phyloP scores from a whole-genome alignment of 305 asterid genomes.

The Fraxinus velutina region DNA sequence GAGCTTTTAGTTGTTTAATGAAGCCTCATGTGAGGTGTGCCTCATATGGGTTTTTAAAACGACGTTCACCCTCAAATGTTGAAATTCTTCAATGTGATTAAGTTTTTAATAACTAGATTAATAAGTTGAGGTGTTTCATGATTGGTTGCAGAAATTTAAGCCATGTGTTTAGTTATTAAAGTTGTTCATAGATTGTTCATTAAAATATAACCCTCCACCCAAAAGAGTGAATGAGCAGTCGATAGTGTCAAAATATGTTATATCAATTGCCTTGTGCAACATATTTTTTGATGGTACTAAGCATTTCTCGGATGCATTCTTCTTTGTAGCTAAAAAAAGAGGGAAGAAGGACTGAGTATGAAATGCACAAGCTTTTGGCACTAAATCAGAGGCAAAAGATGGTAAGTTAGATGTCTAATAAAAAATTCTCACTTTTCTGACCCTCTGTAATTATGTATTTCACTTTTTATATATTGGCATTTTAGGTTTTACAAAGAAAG shows the following conservation, averaged over 20 bases:
- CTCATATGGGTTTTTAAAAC: neutral
- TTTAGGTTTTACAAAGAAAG: slow-evolving; percentile 86
- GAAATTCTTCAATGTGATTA: neutral
- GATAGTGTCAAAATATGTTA: neutral
- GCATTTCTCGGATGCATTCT: slow-evolving; percentile 6
- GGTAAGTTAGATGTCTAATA: slow-evolving; percentile 38
- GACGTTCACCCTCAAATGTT: neutral
- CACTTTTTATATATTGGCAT: slow-evolving; percentile 3
- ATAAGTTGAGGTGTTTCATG: neutral
- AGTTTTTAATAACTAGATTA: neutral
- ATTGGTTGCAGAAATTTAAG: neutral
- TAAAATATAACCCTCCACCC: neutral
- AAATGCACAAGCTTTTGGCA: slow-evolving; percentile 93
- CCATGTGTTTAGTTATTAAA: neutral
- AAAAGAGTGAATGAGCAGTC: neutral
- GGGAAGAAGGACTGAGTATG: slow-evolving; percentile 96
- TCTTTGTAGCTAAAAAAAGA: slow-evolving; percentile 79
- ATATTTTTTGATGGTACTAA: neutral
- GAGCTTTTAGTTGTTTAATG: neutral
- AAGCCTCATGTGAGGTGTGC: neutral
- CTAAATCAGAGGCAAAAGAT: slow-evolving; percentile 96
- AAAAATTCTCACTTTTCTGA: neutral
- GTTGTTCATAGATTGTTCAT: neutral
- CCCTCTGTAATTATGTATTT: neutral
- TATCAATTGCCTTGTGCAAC: slow-evolving; percentile 8